These are phyloP conservation scores for Gloeopeniophorella convolvens DNA, from an alignment of 768 basidiomycete genomes.

Conservation along the genomic window DNA sequence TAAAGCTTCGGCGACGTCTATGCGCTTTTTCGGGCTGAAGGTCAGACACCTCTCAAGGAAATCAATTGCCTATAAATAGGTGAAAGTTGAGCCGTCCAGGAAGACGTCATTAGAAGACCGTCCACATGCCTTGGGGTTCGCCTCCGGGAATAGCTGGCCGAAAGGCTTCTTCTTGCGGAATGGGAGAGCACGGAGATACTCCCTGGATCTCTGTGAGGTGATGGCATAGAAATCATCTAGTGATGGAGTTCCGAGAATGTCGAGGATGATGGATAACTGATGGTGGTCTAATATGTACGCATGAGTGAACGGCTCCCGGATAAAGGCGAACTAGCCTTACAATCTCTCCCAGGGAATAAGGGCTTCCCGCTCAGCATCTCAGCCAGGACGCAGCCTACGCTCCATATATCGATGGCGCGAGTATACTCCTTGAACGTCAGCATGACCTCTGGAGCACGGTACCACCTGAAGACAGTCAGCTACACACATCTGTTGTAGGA, in stretches of 20 bases:
- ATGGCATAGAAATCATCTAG: slow-evolving; percentile 96
- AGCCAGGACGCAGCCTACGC: slow-evolving; percentile 79
- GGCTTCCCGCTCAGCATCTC: slow-evolving; percentile 93
- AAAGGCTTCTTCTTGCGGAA: slow-evolving; percentile 80
- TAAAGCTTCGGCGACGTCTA: slow-evolving; percentile 83
- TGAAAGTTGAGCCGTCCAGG: not conserved
- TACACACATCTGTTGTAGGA: slow-evolving; percentile 14
- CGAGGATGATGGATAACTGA: slow-evolving; percentile 87
- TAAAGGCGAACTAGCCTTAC: slow-evolving; percentile 38
- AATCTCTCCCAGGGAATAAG: slow-evolving; percentile 92
- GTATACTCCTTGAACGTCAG: slow-evolving; percentile 96
- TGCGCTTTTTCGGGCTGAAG: slow-evolving; percentile 80
- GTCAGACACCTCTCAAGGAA: slow-evolving; percentile 76
- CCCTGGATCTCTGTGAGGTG: slow-evolving; percentile 68
- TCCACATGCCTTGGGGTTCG: slow-evolving; percentile 53
- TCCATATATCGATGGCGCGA: slow-evolving; percentile 81
- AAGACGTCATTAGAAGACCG: not conserved
- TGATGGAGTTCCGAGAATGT: slow-evolving; percentile 85
- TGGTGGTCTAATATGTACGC: slow-evolving; percentile 67
- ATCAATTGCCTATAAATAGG: slow-evolving; percentile 51
- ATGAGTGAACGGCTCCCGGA: not conserved
- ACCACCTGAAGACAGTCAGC: slow-evolving; percentile 60
- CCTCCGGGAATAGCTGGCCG: slow-evolving; percentile 61
- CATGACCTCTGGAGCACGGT: slow-evolving; percentile 97
- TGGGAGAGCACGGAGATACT: slow-evolving; percentile 84